Evolutionary conservation across 371 early-diverging fungal species (phyloP).

Genomic region (Phascolomyces articulosus): DNA sequence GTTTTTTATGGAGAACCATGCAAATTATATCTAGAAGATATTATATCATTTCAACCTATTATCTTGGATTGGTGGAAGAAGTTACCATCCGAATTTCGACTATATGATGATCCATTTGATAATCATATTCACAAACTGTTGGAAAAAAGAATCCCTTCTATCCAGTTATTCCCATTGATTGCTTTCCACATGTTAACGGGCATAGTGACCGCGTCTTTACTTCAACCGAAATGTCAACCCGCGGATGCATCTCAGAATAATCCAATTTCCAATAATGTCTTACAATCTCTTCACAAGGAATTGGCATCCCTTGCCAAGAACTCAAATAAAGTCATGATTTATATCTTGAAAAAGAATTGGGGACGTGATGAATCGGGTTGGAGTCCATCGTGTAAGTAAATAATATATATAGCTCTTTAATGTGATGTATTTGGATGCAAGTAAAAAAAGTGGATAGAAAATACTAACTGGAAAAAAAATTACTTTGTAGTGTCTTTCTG

Average conservation of each 20-base stretch:
- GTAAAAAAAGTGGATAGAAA: not conserved
- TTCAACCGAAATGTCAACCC: not conserved
- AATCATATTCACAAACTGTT: not conserved
- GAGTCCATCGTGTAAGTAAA: not conserved
- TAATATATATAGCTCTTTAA: no score
- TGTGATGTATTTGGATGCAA: not conserved
- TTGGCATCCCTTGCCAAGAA: not conserved
- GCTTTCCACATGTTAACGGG: not conserved
- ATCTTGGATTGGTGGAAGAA: constrained; percentile 6
- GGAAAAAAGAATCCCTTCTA: not conserved
- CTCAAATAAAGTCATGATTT: not conserved
- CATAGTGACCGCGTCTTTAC: not conserved
- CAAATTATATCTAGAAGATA: not conserved
- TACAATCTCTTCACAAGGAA: not conserved
- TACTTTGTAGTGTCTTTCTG: not conserved
- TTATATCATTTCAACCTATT: not conserved
- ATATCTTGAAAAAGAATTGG: constrained; percentile 1
- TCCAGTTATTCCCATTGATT: not conserved
- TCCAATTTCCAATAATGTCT: not conserved
- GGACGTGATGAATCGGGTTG: not conserved
- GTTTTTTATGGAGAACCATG: not conserved
- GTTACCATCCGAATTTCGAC: not conserved
- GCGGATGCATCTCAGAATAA: not conserved
- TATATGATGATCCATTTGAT: constrained; percentile 2
- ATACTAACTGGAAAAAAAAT: not conserved